Base-by-base conservation (phyloP, 2,329 filamentous ascomycete species). In the Rhinocladiella similis region DNA sequence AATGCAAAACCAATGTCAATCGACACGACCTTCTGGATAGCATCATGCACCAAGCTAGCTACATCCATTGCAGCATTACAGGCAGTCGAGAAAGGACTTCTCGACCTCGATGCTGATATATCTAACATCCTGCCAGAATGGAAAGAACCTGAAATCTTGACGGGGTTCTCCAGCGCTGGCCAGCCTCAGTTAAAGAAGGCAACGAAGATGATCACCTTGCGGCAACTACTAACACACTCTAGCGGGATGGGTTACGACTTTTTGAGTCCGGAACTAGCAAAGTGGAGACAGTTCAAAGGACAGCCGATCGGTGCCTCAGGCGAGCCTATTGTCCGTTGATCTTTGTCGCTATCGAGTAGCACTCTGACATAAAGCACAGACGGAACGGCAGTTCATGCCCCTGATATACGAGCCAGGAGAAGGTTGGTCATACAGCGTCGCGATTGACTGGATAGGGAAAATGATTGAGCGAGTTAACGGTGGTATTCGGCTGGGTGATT, bases 61-160 rank as follows among this genome's bases (percentile, higher is more conserved):
- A 76, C 81, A 1, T 75, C 76, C 1, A 75, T 85, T 50, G 77
- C 81, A 2, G 75, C 75, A 1, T 64, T 85, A n/a, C 79, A 83
- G 55, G 76, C 79, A 45, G 79, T 84, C 1, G 81, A 85, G 35
- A 72, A 77, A 5, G 80, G 80, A 0, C 66, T 78, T 0, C 63
- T 84, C 0, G 65, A 65, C 1, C 69, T 84, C 0, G 73, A 77
- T 7, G 75, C 74, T 2, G 77, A 83, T 51, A 62, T 84, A 0
- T 70, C 73, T 0, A 36, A 62, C 0, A 47, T 81, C 2, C 68
- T 78, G 1, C 82, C 81, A 0, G 79, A 81, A 29, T 71, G 85
- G 0, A 72, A 72, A 0, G 66, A 67, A 1, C 76, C 80, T 54
- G 68, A 77, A 9, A 72, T 85, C 20, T 61, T 85, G 3, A 75